These are phyloP conservation scores for Teunomyces panamensis DNA, from an alignment of 805 yeast species.

Conservation along the genomic window DNA sequence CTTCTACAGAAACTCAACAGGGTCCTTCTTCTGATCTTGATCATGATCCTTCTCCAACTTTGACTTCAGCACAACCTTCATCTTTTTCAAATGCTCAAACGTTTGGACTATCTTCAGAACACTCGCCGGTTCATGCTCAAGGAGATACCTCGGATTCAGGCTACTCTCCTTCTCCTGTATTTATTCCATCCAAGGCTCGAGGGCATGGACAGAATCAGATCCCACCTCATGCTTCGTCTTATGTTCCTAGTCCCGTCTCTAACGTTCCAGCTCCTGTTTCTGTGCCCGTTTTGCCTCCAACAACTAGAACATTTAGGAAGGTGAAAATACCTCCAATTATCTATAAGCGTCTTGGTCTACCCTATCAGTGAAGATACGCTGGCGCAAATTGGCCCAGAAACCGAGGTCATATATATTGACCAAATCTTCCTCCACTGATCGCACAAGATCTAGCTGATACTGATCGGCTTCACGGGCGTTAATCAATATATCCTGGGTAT, in stretches of 20 bases:
- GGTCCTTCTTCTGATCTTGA: too few species aligned
- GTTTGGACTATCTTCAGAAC: too few species aligned
- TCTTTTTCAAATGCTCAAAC: too few species aligned
- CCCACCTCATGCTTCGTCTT: not conserved
- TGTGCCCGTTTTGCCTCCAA: not conserved
- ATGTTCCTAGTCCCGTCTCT: not conserved
- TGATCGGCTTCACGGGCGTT: constrained; percentile 8
- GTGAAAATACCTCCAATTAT: constrained; percentile 13
- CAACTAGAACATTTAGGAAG: not conserved
- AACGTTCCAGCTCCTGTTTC: not conserved
- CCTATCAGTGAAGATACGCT: constrained; percentile 20
- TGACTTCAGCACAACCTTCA: too few species aligned
- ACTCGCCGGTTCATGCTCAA: too few species aligned
- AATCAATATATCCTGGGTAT: constrained; percentile 21
- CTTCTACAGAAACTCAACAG: too few species aligned
- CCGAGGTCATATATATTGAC: constrained; percentile 51
- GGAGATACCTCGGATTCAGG: too few species aligned
- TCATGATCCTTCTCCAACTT: too few species aligned
- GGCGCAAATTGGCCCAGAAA: constrained; percentile 38
- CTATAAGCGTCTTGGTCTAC: constrained; percentile 12
- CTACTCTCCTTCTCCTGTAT: too few species aligned
- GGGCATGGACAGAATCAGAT: not conserved
- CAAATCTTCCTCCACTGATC: constrained; percentile 28
- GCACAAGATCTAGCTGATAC: constrained; percentile 15
- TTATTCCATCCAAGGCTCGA: too few species aligned